A percentile compares a stretch with the other conserved stretches of the same genome.
Evolutionary conservation across 768 basidiomycete species (phyloP).

Genomic region (Tephrocybe sp.): DNA sequence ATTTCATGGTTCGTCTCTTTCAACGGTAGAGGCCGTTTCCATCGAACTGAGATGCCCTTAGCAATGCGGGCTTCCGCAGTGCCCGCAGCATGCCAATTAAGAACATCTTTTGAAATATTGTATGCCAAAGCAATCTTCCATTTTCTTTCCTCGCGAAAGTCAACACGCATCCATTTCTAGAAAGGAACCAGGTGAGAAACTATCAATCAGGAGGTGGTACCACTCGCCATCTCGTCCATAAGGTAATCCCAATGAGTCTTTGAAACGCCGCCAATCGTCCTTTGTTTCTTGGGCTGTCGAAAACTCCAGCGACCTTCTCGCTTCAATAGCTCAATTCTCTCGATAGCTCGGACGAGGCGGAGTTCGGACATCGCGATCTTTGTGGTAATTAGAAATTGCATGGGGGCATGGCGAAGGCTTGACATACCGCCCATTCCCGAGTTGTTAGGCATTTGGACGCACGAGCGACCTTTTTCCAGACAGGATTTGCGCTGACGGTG

Average conservation of each 20-base stretch:
- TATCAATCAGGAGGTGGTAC: background rate
- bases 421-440: conserved; percentile 78
- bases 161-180: conserved; percentile 95
- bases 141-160: conserved; percentile 90
- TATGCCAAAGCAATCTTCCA: conserved; percentile 91
- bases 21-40: conserved; percentile 46
- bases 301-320: conserved; percentile 84
- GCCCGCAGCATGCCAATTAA: conserved; percentile 83
- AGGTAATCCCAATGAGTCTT: conserved; percentile 97
- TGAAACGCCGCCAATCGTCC: conserved; percentile 66
- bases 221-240: conserved; percentile 92
- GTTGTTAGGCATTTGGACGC: conserved; percentile 79
- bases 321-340: conserved; percentile 84
- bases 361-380: conserved; percentile 82
- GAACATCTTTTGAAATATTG: conserved; percentile 76
- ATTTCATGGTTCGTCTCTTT: conserved; percentile 31
- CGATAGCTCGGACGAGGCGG: conserved; percentile 74
- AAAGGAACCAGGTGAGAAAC: background rate
- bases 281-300: conserved; percentile 92
- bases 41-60: conserved; percentile 67
- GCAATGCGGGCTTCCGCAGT: conserved; percentile 61
- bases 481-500: conserved; percentile 72
- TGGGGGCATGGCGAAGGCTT: background rate
- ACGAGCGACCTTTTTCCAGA: conserved; percentile 66
- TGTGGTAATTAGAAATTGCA: conserved; percentile 3